Percentiles rank a stretch among this genome's conserved stretches.
These are phyloP conservation scores for Ogataea ganodermae DNA, from an alignment of 805 yeast genomes.

Conservation along the genomic window DNA sequence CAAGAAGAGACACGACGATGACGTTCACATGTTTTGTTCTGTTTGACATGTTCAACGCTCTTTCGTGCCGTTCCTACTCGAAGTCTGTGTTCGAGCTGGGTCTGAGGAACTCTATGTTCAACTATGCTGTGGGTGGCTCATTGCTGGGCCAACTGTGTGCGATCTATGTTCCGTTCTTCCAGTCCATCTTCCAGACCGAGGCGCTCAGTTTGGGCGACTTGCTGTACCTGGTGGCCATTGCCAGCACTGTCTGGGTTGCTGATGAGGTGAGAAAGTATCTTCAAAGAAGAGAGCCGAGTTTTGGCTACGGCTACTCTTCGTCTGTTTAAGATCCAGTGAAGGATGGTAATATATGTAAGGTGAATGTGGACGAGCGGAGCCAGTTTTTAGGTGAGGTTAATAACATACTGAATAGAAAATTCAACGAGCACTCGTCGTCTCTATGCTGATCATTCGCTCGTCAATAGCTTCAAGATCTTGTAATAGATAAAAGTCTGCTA, in stretches of 20 bases:
- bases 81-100: conserved; percentile 87
- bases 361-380: conserved; percentile 1
- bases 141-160: conserved; percentile 90
- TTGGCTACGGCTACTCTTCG: conserved; percentile 30
- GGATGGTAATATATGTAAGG: no score
- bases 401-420: no score
- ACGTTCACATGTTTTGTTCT: conserved; percentile 96
- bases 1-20: conserved; percentile 98
- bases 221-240: conserved; percentile 56
- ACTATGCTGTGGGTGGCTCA: conserved; percentile 87
- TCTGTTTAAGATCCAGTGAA: conserved; percentile 25
- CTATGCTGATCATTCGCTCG: background rate
- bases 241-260: conserved; percentile 81
- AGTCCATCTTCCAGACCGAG: conserved; percentile 91
- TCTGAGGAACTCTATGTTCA: conserved; percentile 83
- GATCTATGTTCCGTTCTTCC: conserved; percentile 91
- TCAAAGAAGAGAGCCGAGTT: conserved; percentile 20
- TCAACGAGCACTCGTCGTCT: no score
- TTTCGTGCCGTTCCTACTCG: conserved; percentile 85
- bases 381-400: background rate
- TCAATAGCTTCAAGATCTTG: no score
- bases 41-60: conserved; percentile 95
- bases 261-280: conserved; percentile 78
- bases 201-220: conserved; percentile 75
- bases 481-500: no score